A percentile compares a stretch with the other conserved stretches of the same genome.
These are phyloP conservation scores for Ogataea sp. DNA, from an alignment of 805 yeast genomes.

Conservation along the genomic window DNA sequence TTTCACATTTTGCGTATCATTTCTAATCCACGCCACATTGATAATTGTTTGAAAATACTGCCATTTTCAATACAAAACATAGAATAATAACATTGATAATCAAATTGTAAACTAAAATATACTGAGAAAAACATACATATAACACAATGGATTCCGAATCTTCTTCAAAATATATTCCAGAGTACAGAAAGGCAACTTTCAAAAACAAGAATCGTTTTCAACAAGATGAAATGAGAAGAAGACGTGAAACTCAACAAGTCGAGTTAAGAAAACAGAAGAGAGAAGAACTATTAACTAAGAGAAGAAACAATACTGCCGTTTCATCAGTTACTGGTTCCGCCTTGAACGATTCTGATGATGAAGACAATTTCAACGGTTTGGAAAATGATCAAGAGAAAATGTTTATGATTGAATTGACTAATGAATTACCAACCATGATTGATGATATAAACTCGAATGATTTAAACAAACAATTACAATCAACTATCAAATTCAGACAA, in stretches of 20 bases:
- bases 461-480: constrained; percentile 73
- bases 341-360: constrained; percentile 43
- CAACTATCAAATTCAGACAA: constrained; percentile 91
- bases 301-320: constrained; percentile 45
- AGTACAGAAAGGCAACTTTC: constrained; percentile 93
- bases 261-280: constrained; percentile 94
- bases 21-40: no score
- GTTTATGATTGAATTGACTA: constrained; percentile 41
- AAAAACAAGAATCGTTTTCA: constrained; percentile 91
- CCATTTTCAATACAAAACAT: no score
- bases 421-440: constrained; percentile 81
- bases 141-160: constrained; percentile 62
- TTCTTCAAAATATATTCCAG: constrained; percentile 84
- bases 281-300: constrained; percentile 88
- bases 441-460: constrained; percentile 68
- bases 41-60: no score
- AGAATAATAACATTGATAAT: no score
- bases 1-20: no score
- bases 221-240: constrained; percentile 93
- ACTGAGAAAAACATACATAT: background rate
- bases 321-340: constrained; percentile 28
- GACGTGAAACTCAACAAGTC: constrained; percentile 96
- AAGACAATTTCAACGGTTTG: constrained; percentile 42
- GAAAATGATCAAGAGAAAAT: constrained; percentile 17
- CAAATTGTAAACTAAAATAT: no score